Evolutionary conservation across 2,329 filamentous ascomycete genomes (phyloP), one percentile per base, ranked within the genome.

Genomic region (Nothomitra cinnamomea): DNA sequence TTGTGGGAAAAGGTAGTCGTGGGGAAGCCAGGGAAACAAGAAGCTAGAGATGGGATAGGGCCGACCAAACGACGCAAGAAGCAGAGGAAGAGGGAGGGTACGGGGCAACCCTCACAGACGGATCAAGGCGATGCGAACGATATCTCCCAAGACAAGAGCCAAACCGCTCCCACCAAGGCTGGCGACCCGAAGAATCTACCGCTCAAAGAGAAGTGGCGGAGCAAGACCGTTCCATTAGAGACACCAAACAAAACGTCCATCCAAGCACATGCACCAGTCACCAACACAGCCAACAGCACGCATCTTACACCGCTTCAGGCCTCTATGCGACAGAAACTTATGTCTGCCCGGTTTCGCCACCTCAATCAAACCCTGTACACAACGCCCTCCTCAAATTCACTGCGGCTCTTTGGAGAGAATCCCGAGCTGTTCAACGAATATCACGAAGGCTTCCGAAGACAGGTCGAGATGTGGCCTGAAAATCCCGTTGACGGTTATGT

Each of bases 281-380:
- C 69, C 66, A 61, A 24, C 61, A 69, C 69, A 15, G 64, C 72
- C 19, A 87, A 85, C 60, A 32, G 32, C 52, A 52, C 25, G 19
- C 24, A 38, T 17, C 79, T 98, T 62, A 98, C 92, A 0, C 88
- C 92, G 2, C 80, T 98, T 54, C 92, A 98, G 73, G 80, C 84
- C 54, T 82, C 87, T 2, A 98, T 98, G 92, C 83, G 87, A 57
- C 83, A 88, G 64, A 98, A 98, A 72, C 81, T 98, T 58, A 77
- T 94, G 57, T 94, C 89, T 8, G 89, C 92, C 1, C 88, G 92
- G 55, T 98, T 98, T 77, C 87, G 92, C 58, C 88, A 96, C 68
- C 80, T 98, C 57, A 98, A 98, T 67, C 85, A 98, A 71, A 90
- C 87, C 0, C 81, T 98, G 13, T 98, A 98, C 71, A 96, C 90